These are phyloP conservation scores for Sugiyamaella boreocaroliniensis DNA, from an alignment of 805 yeast genomes.

Conservation along the genomic window DNA sequence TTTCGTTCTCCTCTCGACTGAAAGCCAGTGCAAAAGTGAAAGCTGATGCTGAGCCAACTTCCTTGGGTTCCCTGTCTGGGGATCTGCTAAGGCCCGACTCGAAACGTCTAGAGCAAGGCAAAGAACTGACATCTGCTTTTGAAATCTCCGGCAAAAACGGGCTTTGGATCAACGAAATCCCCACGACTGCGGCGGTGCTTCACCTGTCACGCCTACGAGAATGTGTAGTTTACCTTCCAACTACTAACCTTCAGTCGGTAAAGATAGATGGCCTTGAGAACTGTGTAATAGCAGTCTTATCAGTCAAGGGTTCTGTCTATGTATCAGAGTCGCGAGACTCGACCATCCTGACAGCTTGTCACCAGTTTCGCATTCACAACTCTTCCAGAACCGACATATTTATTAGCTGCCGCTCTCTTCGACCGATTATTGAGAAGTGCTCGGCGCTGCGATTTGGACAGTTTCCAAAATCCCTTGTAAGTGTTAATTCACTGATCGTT, in stretches of 20 bases:
- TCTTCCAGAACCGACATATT: constrained; percentile 16
- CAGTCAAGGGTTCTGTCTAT: constrained; percentile 22
- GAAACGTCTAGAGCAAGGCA: too few relatives aligned
- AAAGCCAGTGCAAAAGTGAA: too few relatives aligned
- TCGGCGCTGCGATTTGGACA: constrained; percentile 17
- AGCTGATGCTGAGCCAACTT: too few relatives aligned
- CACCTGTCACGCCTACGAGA: not conserved
- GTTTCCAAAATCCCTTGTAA: constrained; percentile 9
- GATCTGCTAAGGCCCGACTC: too few relatives aligned
- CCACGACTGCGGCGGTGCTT: not conserved
- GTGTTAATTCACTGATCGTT: not conserved
- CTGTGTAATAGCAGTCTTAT: constrained; percentile 16
- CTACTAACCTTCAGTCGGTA: constrained; percentile 1
- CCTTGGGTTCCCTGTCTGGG: too few relatives aligned
- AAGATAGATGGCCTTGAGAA: constrained; percentile 13
- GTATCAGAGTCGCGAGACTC: constrained; percentile 15
- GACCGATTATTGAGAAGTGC: constrained; percentile 27
- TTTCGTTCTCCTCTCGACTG: not conserved
- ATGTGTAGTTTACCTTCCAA: constrained; percentile 1
- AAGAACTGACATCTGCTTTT: not conserved
- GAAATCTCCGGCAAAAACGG: not conserved
- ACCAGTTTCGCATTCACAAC: constrained; percentile 27
- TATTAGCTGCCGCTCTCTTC: constrained; percentile 21
- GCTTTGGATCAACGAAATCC: not conserved
- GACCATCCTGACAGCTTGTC: constrained; percentile 17